Conservation (phyloP, 257 asterid species). For the Scutellaria galericulata region DNA sequence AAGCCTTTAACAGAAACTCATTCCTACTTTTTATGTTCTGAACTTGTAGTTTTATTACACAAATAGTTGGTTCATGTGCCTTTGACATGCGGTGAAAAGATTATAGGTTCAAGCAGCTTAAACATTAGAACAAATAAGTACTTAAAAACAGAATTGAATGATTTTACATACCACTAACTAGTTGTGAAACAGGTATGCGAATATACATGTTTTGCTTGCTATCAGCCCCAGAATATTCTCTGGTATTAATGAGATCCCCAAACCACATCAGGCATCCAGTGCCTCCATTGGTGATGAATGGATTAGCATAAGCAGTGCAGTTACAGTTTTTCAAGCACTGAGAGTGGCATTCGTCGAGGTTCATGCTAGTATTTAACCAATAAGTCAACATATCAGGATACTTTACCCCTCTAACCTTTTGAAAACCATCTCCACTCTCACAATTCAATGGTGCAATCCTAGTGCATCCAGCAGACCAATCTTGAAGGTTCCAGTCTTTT, state of each 20-base stretch:
- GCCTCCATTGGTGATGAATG: conserved; percentile 1
- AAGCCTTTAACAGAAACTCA: too few relatives aligned
- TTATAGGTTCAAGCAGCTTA: neutral
- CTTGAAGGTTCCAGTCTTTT: conserved; percentile 21
- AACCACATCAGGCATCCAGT: conserved; percentile 15
- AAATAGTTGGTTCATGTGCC: neutral
- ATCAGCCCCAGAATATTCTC: neutral
- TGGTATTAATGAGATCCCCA: conserved; percentile 20
- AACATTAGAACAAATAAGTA: neutral
- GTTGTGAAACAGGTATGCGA: conserved; percentile 29
- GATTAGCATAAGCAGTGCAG: conserved; percentile 9
- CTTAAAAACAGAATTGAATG: neutral
- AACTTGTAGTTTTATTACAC: neutral
- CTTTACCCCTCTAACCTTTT: conserved; percentile 2
- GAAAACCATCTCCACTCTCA: conserved; percentile 28
- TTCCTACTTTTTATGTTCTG: neutral
- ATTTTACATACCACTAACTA: neutral
- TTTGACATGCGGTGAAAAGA: neutral
- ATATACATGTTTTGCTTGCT: conserved; percentile 19
- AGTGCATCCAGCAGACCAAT: conserved; percentile 34
- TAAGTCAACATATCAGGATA: conserved; percentile 14
- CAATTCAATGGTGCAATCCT: conserved; percentile 29
- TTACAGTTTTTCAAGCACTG: conserved; percentile 10
- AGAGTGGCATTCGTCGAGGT: conserved; percentile 3
- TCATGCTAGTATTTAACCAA: conserved; percentile 25